These are phyloP conservation scores for Mycena polygramma DNA, from an alignment of 768 basidiomycete species.

Conservation along the genomic window DNA sequence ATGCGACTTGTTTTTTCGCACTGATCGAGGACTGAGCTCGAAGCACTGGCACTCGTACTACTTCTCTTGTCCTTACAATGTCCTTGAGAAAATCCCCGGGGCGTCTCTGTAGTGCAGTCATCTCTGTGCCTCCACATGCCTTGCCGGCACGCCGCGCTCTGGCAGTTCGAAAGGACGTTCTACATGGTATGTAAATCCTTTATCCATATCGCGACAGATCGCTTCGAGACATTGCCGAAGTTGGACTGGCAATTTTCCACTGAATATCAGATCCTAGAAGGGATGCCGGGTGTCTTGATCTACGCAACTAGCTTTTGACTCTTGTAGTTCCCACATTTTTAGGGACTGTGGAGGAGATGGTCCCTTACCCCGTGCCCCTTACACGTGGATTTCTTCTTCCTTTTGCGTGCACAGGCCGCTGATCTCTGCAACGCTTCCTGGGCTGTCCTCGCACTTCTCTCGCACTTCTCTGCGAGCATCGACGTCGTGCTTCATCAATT, in stretches of 20 bases:
- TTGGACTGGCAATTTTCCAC: neutral
- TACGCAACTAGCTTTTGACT: constrained; percentile 14
- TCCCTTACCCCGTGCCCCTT: constrained; percentile 30
- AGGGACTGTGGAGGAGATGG: constrained; percentile 2
- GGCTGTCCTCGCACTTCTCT: constrained; percentile 4
- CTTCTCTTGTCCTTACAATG: too few species aligned
- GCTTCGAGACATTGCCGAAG: constrained; percentile 15
- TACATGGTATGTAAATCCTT: constrained; percentile 20
- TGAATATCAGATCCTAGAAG: neutral
- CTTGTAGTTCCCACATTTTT: constrained; percentile 14
- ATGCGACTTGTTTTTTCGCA: too few species aligned
- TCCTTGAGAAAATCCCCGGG: too few species aligned
- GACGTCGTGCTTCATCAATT: neutral
- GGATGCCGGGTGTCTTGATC: neutral
- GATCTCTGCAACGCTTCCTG: constrained; percentile 18
- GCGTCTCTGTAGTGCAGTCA: too few species aligned
- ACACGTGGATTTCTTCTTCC: constrained; percentile 36
- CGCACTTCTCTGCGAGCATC: constrained; percentile 10
- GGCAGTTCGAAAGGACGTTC: neutral
- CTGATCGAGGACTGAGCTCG: too few species aligned
- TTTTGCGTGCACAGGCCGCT: constrained; percentile 12
- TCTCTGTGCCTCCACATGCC: too few species aligned
- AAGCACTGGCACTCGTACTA: too few species aligned
- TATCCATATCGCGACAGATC: constrained; percentile 20
- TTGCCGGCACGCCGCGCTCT: neutral